These are phyloP conservation scores for Leishmania amazonensis DNA, from an alignment of 208 protist genomes.

Conservation along the genomic window DNA sequence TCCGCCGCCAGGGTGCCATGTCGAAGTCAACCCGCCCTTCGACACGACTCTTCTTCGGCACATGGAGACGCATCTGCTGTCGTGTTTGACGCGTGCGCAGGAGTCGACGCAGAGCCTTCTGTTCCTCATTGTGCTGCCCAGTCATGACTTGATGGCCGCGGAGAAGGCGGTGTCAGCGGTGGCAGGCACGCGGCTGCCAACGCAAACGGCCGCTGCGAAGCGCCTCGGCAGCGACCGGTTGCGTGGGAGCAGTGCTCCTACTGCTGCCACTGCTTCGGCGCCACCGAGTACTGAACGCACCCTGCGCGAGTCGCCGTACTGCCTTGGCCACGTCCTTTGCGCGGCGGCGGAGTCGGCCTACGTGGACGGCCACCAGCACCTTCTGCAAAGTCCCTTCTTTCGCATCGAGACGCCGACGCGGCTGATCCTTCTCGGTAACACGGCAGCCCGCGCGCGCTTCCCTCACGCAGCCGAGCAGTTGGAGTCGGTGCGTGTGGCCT, in stretches of 20 bases:
- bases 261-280: background rate
- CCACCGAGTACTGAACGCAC: slow-evolving; percentile 33
- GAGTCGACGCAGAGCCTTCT: slow-evolving; percentile 34
- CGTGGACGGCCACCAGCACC: slow-evolving; percentile 78
- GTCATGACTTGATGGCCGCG: slow-evolving; percentile 54
- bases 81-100: slow-evolving; percentile 18
- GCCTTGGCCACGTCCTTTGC: slow-evolving; percentile 56
- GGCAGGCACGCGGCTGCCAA: background rate
- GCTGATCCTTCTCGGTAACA: slow-evolving; percentile 72
- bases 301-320: slow-evolving; percentile 58
- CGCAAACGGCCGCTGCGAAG: background rate
- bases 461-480: slow-evolving; percentile 29
- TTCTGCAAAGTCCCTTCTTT: slow-evolving; percentile 66
- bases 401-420: slow-evolving; percentile 69
- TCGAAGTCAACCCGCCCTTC: slow-evolving; percentile 89
- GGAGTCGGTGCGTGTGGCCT: slow-evolving; percentile 32
- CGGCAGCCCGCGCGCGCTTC: slow-evolving; percentile 25
- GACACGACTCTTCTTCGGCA: slow-evolving; percentile 66
- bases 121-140: slow-evolving; percentile 69
- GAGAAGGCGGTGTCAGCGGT: slow-evolving; percentile 19
- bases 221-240: background rate
- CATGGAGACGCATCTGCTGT: slow-evolving; percentile 44
- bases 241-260: background rate
- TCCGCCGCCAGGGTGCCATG: slow-evolving; percentile 27
- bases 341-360: slow-evolving; percentile 53